phyloP scores from a whole-genome alignment of 208 protist genomes.

The Trypanosomatidae sp. region DNA sequence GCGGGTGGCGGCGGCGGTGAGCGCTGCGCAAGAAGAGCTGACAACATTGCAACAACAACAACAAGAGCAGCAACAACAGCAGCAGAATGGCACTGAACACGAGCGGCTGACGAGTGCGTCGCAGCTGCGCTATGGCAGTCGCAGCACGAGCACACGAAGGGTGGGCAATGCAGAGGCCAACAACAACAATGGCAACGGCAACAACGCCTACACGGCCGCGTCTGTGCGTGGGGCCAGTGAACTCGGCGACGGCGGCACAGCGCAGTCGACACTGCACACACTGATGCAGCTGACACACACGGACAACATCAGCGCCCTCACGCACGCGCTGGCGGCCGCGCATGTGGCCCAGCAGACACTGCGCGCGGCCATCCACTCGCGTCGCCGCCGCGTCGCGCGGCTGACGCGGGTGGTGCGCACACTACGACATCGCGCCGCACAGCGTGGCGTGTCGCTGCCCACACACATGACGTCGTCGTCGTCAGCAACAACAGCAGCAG shows the following conservation, averaged over 20 bases:
- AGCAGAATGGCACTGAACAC: too few species aligned
- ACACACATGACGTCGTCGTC: neutral
- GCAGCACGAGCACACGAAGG: too few species aligned
- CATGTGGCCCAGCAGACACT: neutral
- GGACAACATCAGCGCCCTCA: neutral
- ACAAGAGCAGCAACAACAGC: too few species aligned
- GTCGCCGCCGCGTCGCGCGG: neutral
- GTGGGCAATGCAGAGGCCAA: too few species aligned
- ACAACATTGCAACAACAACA: too few species aligned
- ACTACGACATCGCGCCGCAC: neutral
- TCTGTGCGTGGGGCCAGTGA: slow-evolving; percentile 16
- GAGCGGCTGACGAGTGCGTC: too few species aligned
- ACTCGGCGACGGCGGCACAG: slow-evolving; percentile 16
- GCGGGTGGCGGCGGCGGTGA: too few species aligned
- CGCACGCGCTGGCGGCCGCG: neutral
- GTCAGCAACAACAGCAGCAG: neutral
- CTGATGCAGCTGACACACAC: neutral
- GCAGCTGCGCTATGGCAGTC: too few species aligned
- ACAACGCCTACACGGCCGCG: slow-evolving; percentile 18
- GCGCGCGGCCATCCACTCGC: neutral
- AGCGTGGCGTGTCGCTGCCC: neutral
- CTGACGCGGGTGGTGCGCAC: neutral
- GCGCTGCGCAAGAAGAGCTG: too few species aligned
- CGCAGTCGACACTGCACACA: slow-evolving; percentile 60
- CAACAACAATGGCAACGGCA: too few species aligned